Evolutionary conservation across 805 yeast species (phyloP).

Genomic region (Cyberlindnera mrakii): DNA sequence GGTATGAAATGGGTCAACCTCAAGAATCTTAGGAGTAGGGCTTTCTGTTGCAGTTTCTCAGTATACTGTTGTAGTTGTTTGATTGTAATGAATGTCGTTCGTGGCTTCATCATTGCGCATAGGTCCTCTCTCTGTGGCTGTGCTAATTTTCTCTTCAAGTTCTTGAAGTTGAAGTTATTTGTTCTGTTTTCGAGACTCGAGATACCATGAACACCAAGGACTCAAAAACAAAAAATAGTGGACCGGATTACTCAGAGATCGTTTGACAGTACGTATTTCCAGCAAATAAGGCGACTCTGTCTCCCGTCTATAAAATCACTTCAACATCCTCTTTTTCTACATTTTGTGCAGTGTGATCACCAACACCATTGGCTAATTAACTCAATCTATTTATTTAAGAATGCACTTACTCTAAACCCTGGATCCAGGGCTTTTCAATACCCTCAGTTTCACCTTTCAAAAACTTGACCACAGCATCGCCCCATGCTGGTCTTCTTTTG

Average conservation of each 20-base stretch:
- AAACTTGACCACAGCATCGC: constrained; percentile 49
- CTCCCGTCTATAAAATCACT: no score
- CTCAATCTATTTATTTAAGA: not conserved
- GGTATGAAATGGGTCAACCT: not conserved
- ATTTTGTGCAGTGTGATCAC: no score
- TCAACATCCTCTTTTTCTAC: no score
- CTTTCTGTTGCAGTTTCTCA: not conserved
- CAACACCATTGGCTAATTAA: no score
- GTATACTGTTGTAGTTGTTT: not conserved
- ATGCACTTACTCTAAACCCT: constrained; percentile 5
- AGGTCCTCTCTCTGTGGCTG: not conserved
- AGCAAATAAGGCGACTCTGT: no score
- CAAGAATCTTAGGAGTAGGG: not conserved
- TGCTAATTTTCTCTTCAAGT: no score
- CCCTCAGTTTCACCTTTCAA: constrained; percentile 34
- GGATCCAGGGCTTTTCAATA: constrained; percentile 16
- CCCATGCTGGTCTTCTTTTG: constrained; percentile 64
- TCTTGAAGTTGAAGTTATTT: no score
- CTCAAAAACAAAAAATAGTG: no score
- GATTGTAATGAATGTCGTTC: not conserved
- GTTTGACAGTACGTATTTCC: no score
- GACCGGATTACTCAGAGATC: no score
- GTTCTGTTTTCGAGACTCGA: no score
- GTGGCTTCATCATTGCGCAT: not conserved
- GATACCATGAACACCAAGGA: no score